These are phyloP conservation scores for Penicillium sp. DNA, from an alignment of 2,329 filamentous ascomycete genomes.

Conservation along the genomic window DNA sequence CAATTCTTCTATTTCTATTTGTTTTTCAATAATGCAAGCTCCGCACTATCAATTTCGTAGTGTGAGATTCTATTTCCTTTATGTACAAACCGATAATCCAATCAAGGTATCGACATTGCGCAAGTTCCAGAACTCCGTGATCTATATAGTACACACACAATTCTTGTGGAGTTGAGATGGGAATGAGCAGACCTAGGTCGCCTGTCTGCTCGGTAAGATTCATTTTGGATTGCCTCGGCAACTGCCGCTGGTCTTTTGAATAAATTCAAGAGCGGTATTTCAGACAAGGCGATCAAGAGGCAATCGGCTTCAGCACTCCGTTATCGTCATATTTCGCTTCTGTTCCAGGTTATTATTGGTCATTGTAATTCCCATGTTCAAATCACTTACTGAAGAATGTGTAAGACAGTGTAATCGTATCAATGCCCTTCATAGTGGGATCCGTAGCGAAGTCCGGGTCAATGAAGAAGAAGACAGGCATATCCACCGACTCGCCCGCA, in stretches of 20 bases:
- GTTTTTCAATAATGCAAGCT: no score
- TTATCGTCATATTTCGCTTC: slow-evolving; percentile 84
- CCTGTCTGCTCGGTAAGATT: not conserved
- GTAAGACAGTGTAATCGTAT: slow-evolving; percentile 94
- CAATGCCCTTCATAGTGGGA: slow-evolving; percentile 86
- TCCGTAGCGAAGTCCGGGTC: slow-evolving; percentile 94
- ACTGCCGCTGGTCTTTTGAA: not conserved
- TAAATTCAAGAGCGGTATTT: not conserved
- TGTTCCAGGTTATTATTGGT: slow-evolving; percentile 23
- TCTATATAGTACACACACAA: slow-evolving; percentile 19
- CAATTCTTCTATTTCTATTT: no score
- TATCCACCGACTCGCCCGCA: slow-evolving; percentile 95
- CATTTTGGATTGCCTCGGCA: not conserved
- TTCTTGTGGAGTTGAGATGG: slow-evolving; percentile 19
- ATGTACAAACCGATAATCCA: not conserved
- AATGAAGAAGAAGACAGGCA: slow-evolving; percentile 99
- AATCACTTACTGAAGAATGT: slow-evolving; percentile 87
- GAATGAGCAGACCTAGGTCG: not conserved
- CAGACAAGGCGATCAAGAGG: slow-evolving; percentile 27
- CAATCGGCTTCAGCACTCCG: slow-evolving; percentile 63
- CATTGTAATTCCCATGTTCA: not conserved
- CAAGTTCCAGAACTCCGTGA: not conserved
- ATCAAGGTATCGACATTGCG: not conserved
- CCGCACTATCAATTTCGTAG: not conserved
- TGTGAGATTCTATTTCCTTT: not conserved